Conservation (phyloP, 2,329 filamentous ascomycete species). For the Zalaria obscura region DNA sequence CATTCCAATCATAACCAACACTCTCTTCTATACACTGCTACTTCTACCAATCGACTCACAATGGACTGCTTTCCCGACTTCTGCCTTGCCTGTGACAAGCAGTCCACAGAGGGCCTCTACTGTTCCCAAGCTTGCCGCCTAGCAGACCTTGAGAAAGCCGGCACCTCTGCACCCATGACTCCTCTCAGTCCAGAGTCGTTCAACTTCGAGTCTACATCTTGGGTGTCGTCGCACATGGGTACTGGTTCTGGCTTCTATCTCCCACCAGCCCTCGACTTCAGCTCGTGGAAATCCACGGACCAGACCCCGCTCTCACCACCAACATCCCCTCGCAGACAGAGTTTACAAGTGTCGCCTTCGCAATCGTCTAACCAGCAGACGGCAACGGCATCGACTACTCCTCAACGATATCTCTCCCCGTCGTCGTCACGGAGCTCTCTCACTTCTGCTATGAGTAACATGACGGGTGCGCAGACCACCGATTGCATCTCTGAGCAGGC, state of each 20-base stretch:
- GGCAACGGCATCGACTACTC: constrained; percentile 16
- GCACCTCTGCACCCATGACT: constrained; percentile 20
- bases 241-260: constrained; percentile 43
- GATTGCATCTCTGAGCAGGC: constrained; percentile 58
- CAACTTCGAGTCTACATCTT: background rate
- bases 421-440: constrained; percentile 78
- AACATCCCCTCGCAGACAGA: constrained; percentile 13
- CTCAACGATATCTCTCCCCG: constrained; percentile 30
- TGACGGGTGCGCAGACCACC: constrained; percentile 27
- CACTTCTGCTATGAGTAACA: constrained; percentile 57
- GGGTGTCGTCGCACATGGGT: constrained; percentile 3
- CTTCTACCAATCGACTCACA: constrained; percentile 1
- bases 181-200: constrained; percentile 13
- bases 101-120: constrained; percentile 69
- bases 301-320: constrained; percentile 6
- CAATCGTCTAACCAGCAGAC: constrained; percentile 4
- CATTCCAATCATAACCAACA: background rate
- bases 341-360: constrained; percentile 2
- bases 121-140: constrained; percentile 87
- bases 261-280: constrained; percentile 33
- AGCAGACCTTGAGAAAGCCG: constrained; percentile 67
- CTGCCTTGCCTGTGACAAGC: constrained; percentile 87
- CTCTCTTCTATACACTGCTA: background rate
- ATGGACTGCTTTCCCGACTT: constrained; percentile 75
- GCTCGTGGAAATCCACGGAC: constrained; percentile 24